phyloP scores from a whole-genome alignment of 1,284 basidiomycete species.

The Mycosarcoma mackinlayi region DNA sequence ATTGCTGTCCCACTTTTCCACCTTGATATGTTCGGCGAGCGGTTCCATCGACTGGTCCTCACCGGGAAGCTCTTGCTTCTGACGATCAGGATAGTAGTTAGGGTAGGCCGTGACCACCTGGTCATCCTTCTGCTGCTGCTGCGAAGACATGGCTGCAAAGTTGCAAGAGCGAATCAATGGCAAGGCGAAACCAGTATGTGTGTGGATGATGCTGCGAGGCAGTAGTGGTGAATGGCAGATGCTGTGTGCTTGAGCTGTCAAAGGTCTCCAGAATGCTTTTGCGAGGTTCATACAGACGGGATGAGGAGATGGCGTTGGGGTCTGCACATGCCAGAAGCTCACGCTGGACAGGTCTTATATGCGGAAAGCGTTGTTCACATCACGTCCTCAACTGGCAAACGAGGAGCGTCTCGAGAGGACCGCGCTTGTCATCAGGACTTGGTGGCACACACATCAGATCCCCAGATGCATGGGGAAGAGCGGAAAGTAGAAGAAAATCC shows the following conservation, averaged over 20 bases:
- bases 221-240: not conserved
- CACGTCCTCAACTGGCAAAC: not conserved
- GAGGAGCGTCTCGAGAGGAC: too few species aligned
- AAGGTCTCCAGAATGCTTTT: slow-evolving; percentile 1
- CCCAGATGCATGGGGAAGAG: too few species aligned
- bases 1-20: slow-evolving; percentile 74
- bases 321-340: not conserved
- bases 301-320: not conserved
- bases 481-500: too few species aligned
- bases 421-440: slow-evolving; percentile 5
- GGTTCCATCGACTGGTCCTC: slow-evolving; percentile 63
- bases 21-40: slow-evolving; percentile 72
- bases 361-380: not conserved
- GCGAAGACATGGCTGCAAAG: slow-evolving; percentile 36
- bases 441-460: too few species aligned
- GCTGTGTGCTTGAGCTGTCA: not conserved
- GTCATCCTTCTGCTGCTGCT: slow-evolving; percentile 32
- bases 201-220: not conserved
- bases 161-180: not conserved
- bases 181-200: not conserved
- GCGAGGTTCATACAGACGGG: slow-evolving; percentile 5
- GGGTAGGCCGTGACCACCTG: slow-evolving; percentile 56
- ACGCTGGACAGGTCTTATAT: slow-evolving; percentile 14
- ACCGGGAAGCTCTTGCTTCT: slow-evolving; percentile 53
- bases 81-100: slow-evolving; percentile 53